Evolutionary conservation across 495 filamentous ascomycete species (phyloP).

Genomic region (Glonium stellatum): DNA sequence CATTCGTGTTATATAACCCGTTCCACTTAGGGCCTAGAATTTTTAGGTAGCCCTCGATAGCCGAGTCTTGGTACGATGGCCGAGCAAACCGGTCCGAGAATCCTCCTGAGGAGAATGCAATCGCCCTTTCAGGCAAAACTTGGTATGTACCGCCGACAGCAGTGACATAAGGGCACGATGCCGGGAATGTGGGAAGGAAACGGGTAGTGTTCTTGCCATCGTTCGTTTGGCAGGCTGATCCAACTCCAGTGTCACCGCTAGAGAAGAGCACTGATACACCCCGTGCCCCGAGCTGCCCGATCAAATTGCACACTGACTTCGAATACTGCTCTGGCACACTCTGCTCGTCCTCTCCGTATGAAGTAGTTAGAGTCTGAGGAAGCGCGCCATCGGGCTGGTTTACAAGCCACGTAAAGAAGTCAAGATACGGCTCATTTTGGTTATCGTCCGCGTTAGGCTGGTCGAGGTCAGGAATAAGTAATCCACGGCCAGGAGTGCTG

Average conservation of each 20-base stretch:
- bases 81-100: slow-evolving; percentile 61
- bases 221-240: slow-evolving; percentile 57
- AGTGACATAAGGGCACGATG: slow-evolving; percentile 66
- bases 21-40: slow-evolving; percentile 41
- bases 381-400: slow-evolving; percentile 53
- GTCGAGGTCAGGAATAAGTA: slow-evolving; percentile 56
- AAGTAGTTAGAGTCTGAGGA: slow-evolving; percentile 69
- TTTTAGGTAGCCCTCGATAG: slow-evolving; percentile 52
- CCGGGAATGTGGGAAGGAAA: slow-evolving; percentile 67
- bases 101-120: slow-evolving; percentile 53
- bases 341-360: slow-evolving; percentile 77
- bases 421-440: slow-evolving; percentile 70
- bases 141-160: slow-evolving; percentile 62
- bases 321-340: slow-evolving; percentile 63
- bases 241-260: slow-evolving; percentile 66
- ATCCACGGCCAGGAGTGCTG: slow-evolving; percentile 58
- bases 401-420: slow-evolving; percentile 61
- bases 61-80: slow-evolving; percentile 54
- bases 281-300: slow-evolving; percentile 64
- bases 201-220: slow-evolving; percentile 58
- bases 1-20: slow-evolving; percentile 51
- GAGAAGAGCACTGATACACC: slow-evolving; percentile 69
- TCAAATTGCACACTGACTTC: slow-evolving; percentile 60
- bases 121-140: slow-evolving; percentile 52
- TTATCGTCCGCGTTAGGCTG: slow-evolving; percentile 47